Conservation (phyloP, 2,329 filamentous ascomycete genomes). For the Colletotrichum orbiculare region DNA sequence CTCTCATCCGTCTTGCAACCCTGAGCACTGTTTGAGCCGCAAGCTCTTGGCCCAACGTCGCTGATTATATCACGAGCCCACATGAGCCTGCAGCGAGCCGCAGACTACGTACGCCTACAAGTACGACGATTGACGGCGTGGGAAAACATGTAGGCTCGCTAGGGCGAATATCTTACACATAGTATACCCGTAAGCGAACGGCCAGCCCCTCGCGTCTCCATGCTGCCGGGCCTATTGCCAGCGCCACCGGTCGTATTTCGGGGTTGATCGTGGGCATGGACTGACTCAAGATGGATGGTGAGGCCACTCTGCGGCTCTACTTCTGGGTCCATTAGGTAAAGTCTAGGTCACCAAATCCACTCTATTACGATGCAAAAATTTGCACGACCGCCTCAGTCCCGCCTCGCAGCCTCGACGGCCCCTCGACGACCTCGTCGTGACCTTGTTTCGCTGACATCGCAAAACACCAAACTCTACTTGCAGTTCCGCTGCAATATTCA, state of each 20-base stretch:
- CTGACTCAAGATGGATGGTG: conserved; percentile 33
- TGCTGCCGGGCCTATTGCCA: conserved; percentile 15
- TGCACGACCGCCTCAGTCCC: conserved; percentile 31
- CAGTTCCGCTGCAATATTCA: too few species aligned
- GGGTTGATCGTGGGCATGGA: conserved; percentile 28
- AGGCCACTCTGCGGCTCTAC: conserved; percentile 35
- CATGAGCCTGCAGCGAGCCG: too few species aligned
- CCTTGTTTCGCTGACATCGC: conserved; percentile 32
- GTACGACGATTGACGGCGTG: too few species aligned
- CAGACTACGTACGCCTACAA: too few species aligned
- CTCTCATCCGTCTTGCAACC: conserved; percentile 6
- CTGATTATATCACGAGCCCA: too few species aligned
- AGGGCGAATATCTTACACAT: too few species aligned
- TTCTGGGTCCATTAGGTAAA: conserved; percentile 34
- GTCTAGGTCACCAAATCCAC: conserved; percentile 33
- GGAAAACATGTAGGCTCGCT: too few species aligned
- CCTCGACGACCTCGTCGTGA: conserved; percentile 2
- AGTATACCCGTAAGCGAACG: not conserved
- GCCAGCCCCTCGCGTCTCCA: conserved; percentile 1
- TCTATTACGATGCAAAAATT: conserved; percentile 35
- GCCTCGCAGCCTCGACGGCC: conserved; percentile 1
- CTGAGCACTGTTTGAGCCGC: conserved; percentile 20
- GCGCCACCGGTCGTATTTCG: conserved; percentile 35
- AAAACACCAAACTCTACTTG: not conserved
- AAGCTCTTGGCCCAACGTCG: conserved; percentile 33